Evolutionary conservation across 1,139 yeast species (phyloP).

Genomic region (Ogataea hybrid): DNA sequence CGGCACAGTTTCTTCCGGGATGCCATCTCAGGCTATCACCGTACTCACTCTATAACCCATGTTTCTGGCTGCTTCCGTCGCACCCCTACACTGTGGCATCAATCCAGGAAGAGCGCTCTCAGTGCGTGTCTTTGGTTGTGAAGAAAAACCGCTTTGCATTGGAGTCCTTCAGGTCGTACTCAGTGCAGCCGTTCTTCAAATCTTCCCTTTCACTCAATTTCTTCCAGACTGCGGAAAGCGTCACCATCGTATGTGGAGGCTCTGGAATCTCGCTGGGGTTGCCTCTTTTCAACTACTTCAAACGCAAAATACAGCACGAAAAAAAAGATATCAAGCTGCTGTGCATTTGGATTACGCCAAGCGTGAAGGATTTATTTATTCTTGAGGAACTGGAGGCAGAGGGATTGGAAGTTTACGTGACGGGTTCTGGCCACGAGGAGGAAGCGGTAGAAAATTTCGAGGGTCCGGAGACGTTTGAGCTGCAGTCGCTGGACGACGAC

Average conservation of each 20-base stretch:
- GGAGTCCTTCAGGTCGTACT: slow-evolving; percentile 37
- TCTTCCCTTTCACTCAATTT: slow-evolving; percentile 38
- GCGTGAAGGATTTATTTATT: slow-evolving; percentile 42
- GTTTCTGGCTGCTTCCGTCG: slow-evolving; percentile 51
- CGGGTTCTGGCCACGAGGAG: slow-evolving; percentile 23
- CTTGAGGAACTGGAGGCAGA: slow-evolving; percentile 35
- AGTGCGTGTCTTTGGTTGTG: slow-evolving; percentile 36
- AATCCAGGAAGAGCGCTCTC: slow-evolving; percentile 44
- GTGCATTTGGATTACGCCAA: slow-evolving; percentile 54
- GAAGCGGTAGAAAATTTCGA: slow-evolving; percentile 1
- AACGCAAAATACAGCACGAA: slow-evolving; percentile 19
- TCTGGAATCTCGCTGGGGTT: slow-evolving; percentile 80
- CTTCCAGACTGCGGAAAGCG: slow-evolving; percentile 46
- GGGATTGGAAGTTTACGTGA: slow-evolving; percentile 37
- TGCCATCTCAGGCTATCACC: slow-evolving; percentile 52
- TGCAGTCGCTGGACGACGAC: slow-evolving; percentile 18
- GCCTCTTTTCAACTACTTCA: slow-evolving; percentile 49
- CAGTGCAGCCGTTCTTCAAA: slow-evolving; percentile 33
- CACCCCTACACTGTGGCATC: slow-evolving; percentile 90
- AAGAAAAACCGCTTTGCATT: slow-evolving; percentile 33
- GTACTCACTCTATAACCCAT: slow-evolving; percentile 33
- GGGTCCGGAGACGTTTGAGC: slow-evolving; percentile 18
- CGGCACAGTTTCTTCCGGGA: slow-evolving; percentile 40
- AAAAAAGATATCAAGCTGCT: slow-evolving; percentile 27
- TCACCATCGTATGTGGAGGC: slow-evolving; percentile 75